These are phyloP conservation scores for Sugiyamaella pinicola DNA, from an alignment of 1,139 yeast genomes.

Conservation along the genomic window DNA sequence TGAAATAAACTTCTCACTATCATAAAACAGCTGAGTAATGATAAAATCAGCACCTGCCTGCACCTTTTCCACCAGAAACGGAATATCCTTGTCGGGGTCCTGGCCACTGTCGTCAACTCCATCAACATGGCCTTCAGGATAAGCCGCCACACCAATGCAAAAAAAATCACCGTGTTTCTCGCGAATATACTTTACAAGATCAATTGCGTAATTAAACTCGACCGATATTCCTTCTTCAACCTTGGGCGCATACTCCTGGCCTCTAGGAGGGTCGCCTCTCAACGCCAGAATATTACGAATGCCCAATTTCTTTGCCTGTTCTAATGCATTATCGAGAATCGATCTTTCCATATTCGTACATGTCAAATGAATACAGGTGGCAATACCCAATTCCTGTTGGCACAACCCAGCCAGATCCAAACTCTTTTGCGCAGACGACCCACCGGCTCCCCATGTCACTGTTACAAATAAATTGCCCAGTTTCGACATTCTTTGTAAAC, in stretches of 20 bases:
- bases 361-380: slow-evolving; percentile 91
- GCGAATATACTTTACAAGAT: slow-evolving; percentile 77
- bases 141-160: slow-evolving; percentile 90
- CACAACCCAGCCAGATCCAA: slow-evolving; percentile 79
- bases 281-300: slow-evolving; percentile 86
- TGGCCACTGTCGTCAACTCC: slow-evolving; percentile 73
- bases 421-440: slow-evolving; percentile 86
- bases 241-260: slow-evolving; percentile 65
- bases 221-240: slow-evolving; percentile 36
- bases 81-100: slow-evolving; percentile 64
- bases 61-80: slow-evolving; percentile 77
- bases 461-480: slow-evolving; percentile 87
- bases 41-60: slow-evolving; percentile 95
- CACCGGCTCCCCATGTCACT: slow-evolving; percentile 99
- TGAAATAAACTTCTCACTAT: slow-evolving; percentile 56
- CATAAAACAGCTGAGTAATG: slow-evolving; percentile 83
- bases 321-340: slow-evolving; percentile 77
- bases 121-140: slow-evolving; percentile 92
- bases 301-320: slow-evolving; percentile 71
- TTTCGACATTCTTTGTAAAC: slow-evolving; percentile 86
- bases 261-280: slow-evolving; percentile 95
- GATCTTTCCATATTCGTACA: slow-evolving; percentile 87
- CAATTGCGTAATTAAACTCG: slow-evolving; percentile 75
- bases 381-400: slow-evolving; percentile 70
- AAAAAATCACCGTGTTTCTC: slow-evolving; percentile 69